phyloP scores from a whole-genome alignment of 2,329 filamentous ascomycete genomes.

The Arthrobotrys entomopaga region DNA sequence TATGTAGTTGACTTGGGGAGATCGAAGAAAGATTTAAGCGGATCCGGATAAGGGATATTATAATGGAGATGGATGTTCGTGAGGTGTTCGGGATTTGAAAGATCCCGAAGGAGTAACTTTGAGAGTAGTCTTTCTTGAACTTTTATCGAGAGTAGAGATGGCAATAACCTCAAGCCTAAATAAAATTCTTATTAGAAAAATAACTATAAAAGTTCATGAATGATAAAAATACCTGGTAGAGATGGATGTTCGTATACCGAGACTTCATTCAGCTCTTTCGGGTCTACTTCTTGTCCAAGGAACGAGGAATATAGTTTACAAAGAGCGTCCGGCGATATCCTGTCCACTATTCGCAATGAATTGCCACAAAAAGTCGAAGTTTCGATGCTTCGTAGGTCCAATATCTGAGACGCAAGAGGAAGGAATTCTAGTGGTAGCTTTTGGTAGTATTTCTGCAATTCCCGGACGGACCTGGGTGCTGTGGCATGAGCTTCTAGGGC shows the following conservation, averaged over 20 bases:
- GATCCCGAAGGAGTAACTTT: constrained; percentile 79
- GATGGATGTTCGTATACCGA: constrained; percentile 54
- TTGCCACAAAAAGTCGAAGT: background rate
- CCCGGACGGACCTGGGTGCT: constrained; percentile 56
- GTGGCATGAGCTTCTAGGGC: constrained; percentile 55
- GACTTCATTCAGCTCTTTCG: constrained; percentile 2
- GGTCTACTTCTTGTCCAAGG: constrained; percentile 12
- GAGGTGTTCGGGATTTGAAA: constrained; percentile 77
- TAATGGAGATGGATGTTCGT: constrained; percentile 94
- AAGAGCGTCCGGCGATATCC: constrained; percentile 22
- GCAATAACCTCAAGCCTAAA: constrained; percentile 80
- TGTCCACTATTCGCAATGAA: constrained; percentile 23
- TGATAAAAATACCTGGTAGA: constrained; percentile 54
- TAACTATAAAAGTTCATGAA: background rate
- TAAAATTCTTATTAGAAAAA: background rate
- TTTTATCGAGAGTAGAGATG: constrained; percentile 74
- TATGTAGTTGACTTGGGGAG: constrained; percentile 63
- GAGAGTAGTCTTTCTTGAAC: constrained; percentile 77
- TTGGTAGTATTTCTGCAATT: constrained; percentile 57
- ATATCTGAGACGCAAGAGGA: constrained; percentile 35
- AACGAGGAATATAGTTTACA: constrained; percentile 42
- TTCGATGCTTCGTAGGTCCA: constrained; percentile 51
- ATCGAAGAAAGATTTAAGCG: constrained; percentile 69
- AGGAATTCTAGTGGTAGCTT: constrained; percentile 48
- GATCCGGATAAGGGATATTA: constrained; percentile 71